Conservation (phyloP, 305 asterid genomes). For the Stenogyne calaminthoides region DNA sequence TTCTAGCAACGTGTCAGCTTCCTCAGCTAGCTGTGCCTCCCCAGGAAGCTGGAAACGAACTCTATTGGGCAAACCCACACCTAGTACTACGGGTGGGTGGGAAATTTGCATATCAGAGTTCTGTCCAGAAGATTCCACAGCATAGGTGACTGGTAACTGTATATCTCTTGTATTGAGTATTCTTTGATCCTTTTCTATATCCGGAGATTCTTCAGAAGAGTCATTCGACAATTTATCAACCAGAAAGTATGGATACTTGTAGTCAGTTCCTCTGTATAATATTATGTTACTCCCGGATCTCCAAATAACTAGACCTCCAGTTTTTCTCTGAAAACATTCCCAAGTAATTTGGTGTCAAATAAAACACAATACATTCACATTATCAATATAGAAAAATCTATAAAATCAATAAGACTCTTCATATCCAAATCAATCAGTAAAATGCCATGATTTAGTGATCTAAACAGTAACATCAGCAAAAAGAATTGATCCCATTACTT, state of each 20-base stretch:
- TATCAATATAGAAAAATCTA: background rate
- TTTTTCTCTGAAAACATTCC: constrained; percentile 69
- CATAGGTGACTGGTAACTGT: constrained; percentile 35
- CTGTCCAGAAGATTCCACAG: constrained; percentile 32
- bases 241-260: constrained; percentile 86
- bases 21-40: constrained; percentile 84
- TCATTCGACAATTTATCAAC: constrained; percentile 36
- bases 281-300: constrained; percentile 90
- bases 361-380: constrained; percentile 6
- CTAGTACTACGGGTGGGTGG: constrained; percentile 56
- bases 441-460: background rate
- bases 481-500: background rate
- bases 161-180: constrained; percentile 29
- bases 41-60: constrained; percentile 95
- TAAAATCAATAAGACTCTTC: constrained; percentile 21
- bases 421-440: background rate
- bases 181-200: constrained; percentile 37
- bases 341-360: constrained; percentile 26
- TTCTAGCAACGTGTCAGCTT: constrained; percentile 71
- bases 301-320: constrained; percentile 98
- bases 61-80: constrained; percentile 84
- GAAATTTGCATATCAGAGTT: constrained; percentile 35
- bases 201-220: constrained; percentile 46
- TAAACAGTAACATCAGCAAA: constrained; percentile 6
- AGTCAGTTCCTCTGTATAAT: constrained; percentile 83